A percentile compares a stretch with the other conserved stretches of the same genome.
Conservation (phyloP, 1,284 basidiomycete genomes). For the Fomitiporia mediterranea region DNA sequence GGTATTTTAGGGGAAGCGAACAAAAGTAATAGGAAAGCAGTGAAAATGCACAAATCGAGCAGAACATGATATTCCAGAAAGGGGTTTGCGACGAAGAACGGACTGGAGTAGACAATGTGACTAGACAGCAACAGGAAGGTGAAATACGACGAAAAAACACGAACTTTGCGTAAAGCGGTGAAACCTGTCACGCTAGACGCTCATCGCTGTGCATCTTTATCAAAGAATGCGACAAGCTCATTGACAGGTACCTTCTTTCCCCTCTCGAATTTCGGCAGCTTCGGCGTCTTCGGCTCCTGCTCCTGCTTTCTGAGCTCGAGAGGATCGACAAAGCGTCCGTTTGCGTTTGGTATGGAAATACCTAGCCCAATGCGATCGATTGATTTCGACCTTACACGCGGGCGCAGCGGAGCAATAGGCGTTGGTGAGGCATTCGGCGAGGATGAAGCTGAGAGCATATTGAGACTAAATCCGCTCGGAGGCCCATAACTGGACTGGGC, state of each 20-base stretch:
- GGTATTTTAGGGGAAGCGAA: not conserved
- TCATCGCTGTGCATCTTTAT: conserved; percentile 49
- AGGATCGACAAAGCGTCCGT: conserved; percentile 65
- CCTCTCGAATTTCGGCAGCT: conserved; percentile 31
- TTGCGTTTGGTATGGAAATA: conserved; percentile 23
- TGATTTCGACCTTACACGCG: conserved; percentile 49
- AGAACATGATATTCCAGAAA: not conserved
- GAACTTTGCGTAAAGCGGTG: not conserved
- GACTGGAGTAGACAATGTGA: not conserved
- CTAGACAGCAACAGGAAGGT: not conserved
- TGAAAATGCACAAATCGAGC: not conserved
- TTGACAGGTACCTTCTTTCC: conserved; percentile 69
- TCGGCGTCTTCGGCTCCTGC: conserved; percentile 38
- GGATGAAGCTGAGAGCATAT: conserved; percentile 21
- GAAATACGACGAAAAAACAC: not conserved
- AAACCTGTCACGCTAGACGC: not conserved
- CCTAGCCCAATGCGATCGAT: conserved; percentile 41
- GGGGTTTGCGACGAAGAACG: not conserved
- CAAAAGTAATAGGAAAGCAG: not conserved
- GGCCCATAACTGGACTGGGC: conserved; percentile 49
- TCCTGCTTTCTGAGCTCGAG: conserved; percentile 62
- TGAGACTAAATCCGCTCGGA: conserved; percentile 22
- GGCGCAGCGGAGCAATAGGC: conserved; percentile 37
- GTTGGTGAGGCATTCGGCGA: conserved; percentile 31
- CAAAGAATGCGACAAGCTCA: conserved; percentile 78